Evolutionary conservation across 1,284 basidiomycete species (phyloP).

Genomic region (Trichosporon sp.): DNA sequence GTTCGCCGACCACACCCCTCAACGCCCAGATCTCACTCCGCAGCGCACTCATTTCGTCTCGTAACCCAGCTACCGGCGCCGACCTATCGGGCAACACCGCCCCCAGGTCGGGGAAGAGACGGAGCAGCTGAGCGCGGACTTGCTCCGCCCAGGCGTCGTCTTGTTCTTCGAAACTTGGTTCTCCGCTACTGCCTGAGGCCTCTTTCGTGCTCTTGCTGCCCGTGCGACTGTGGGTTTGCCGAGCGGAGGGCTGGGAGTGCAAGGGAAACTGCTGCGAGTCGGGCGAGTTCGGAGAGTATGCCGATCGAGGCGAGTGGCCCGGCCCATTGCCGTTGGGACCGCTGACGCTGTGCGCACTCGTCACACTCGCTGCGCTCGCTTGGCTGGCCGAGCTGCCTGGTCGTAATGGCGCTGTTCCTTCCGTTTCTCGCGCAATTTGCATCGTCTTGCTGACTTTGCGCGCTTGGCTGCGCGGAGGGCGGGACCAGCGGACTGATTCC

Average conservation of each 20-base stretch:
- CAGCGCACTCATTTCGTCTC: conserved; percentile 30
- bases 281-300: no score
- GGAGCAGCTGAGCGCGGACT: conserved; percentile 31
- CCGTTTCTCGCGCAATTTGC: background rate
- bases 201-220: no score
- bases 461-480: background rate
- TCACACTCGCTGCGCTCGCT: background rate
- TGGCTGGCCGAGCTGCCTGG: background rate
- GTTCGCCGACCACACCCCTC: conserved; percentile 31
- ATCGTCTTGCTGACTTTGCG: background rate
- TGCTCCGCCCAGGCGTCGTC: conserved; percentile 39
- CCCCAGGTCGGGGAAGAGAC: conserved; percentile 37
- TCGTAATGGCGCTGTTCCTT: background rate
- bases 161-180: conserved; percentile 13
- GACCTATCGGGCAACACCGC: background rate
- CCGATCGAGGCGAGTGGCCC: no score
- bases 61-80: conserved; percentile 10
- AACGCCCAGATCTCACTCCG: conserved; percentile 34
- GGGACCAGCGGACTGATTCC: background rate
- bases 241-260: no score
- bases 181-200: background rate
- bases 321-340: no score
- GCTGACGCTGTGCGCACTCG: background rate
- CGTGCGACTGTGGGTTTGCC: no score
- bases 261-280: no score